A percentile compares a stretch with the other conserved stretches of the same genome.
Conservation (phyloP, 192 early-diverging fungal species). For the Coemansia nantahalensis region DNA sequence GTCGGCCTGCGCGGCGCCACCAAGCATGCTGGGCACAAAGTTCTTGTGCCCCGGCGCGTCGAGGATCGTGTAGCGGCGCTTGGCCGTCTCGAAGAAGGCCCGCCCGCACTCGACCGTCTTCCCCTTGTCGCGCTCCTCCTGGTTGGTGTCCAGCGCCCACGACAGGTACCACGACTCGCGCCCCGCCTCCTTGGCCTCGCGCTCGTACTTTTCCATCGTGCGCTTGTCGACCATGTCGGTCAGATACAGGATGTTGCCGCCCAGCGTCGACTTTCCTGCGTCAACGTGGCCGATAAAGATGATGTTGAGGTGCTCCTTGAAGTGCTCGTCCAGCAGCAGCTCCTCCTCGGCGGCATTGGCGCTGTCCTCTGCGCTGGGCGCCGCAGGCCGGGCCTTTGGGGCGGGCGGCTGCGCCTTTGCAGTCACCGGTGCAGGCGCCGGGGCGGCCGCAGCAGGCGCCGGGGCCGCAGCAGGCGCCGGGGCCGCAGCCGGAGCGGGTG, state of each 20-base stretch:
- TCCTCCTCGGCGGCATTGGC: conserved; percentile 57
- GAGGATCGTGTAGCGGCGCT: conserved; percentile 93
- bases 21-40: conserved; percentile 97
- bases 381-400: no score
- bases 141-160: conserved; percentile 97
- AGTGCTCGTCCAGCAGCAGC: conserved; percentile 65
- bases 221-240: conserved; percentile 99
- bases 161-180: conserved; percentile 98
- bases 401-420: conserved; percentile 1
- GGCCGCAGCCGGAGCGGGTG: conserved; percentile 3
- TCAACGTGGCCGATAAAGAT: conserved; percentile 99
- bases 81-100: conserved; percentile 95
- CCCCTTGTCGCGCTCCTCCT: conserved; percentile 97
- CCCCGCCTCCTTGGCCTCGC: conserved; percentile 95
- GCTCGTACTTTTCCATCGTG: conserved; percentile 99
- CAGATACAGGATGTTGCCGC: conserved; percentile 89
- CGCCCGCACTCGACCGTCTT: conserved; percentile 99
- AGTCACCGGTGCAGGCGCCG: conserved; percentile 8
- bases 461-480: conserved; percentile 1
- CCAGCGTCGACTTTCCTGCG: conserved; percentile 98
- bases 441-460: not conserved
- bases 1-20: conserved; percentile 96
- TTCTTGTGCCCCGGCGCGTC: conserved; percentile 99
- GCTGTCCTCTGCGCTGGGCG: not conserved
- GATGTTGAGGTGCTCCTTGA: conserved; percentile 96